These are phyloP conservation scores for Petasospora fabianii DNA, from an alignment of 1,139 yeast species.

Conservation along the genomic window DNA sequence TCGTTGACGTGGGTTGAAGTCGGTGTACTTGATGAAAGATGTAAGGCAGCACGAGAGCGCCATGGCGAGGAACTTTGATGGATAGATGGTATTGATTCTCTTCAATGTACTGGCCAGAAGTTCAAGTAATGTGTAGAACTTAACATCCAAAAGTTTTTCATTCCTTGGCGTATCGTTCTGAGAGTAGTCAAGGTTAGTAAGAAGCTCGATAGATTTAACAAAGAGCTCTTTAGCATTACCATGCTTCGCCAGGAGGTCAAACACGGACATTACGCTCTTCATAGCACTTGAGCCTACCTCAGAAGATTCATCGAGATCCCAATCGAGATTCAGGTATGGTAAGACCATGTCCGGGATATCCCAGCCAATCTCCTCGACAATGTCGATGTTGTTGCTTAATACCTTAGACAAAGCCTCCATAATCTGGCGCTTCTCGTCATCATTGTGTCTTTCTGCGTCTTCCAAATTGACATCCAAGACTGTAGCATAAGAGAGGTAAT, in stretches of 20 bases:
- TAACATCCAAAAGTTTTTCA: constrained; percentile 42
- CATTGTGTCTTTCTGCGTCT: constrained; percentile 43
- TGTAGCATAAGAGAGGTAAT: constrained; percentile 70
- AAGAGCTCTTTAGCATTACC: constrained; percentile 84
- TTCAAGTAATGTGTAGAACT: constrained; percentile 62
- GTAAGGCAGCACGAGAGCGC: constrained; percentile 54
- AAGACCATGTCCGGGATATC: constrained; percentile 70
- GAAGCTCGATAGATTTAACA: constrained; percentile 62
- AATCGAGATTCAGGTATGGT: constrained; percentile 36
- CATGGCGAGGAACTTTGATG: constrained; percentile 74
- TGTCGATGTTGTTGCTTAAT: constrained; percentile 40
- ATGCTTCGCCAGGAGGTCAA: constrained; percentile 41
- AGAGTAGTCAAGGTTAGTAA: constrained; percentile 34
- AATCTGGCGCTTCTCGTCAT: constrained; percentile 45
- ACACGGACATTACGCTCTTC: constrained; percentile 19
- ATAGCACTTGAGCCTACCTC: constrained; percentile 12
- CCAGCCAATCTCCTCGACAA: constrained; percentile 79
- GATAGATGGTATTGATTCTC: constrained; percentile 60
- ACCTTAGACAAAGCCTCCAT: constrained; percentile 41
- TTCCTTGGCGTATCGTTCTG: constrained; percentile 11
- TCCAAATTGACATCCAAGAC: constrained; percentile 59
- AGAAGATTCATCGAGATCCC: constrained; percentile 15
- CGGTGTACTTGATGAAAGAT: constrained; percentile 40
- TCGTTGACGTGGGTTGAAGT: constrained; percentile 31
- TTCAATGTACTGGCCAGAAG: constrained; percentile 48